Evolutionary conservation across 2,329 filamentous ascomycete species (phyloP).

Genomic region (Fusarium solani-melongenae): DNA sequence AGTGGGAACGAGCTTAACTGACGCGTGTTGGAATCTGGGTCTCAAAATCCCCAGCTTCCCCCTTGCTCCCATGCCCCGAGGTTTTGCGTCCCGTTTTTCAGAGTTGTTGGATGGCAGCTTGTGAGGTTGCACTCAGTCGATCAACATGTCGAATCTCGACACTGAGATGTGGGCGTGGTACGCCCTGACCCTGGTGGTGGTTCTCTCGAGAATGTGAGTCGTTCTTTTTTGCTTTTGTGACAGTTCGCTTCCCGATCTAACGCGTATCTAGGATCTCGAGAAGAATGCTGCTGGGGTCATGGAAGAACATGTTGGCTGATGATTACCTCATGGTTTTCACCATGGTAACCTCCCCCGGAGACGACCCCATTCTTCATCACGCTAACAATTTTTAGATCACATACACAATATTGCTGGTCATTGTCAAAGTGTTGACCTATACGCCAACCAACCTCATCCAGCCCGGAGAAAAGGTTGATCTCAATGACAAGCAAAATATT

Average conservation of each 20-base stretch:
- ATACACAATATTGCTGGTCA: constrained; percentile 34
- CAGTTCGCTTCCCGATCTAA: constrained; percentile 1
- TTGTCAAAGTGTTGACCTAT: constrained; percentile 36
- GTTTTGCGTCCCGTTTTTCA: neutral
- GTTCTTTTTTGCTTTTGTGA: neutral
- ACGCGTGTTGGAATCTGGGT: constrained; percentile 13
- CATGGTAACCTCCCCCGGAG: constrained; percentile 49
- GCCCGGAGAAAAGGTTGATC: constrained; percentile 53
- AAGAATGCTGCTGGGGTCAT: constrained; percentile 53
- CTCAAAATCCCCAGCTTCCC: neutral
- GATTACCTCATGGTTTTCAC: constrained; percentile 66
- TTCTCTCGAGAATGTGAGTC: constrained; percentile 52
- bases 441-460: constrained; percentile 69
- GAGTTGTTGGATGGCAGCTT: constrained; percentile 1
- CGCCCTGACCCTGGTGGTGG: constrained; percentile 50
- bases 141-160: constrained; percentile 40
- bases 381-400: constrained; percentile 14
- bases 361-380: neutral
- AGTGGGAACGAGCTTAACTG: neutral
- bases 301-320: constrained; percentile 61
- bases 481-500: constrained; percentile 57
- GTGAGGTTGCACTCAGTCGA: neutral
- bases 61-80: neutral
- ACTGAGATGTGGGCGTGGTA: constrained; percentile 58
- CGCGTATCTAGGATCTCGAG: constrained; percentile 47